Percentiles rank a stretch among this genome's conserved stretches.
Evolutionary conservation across 2,329 filamentous ascomycete species (phyloP).

Genomic region (Zymoseptoria ardabiliae): DNA sequence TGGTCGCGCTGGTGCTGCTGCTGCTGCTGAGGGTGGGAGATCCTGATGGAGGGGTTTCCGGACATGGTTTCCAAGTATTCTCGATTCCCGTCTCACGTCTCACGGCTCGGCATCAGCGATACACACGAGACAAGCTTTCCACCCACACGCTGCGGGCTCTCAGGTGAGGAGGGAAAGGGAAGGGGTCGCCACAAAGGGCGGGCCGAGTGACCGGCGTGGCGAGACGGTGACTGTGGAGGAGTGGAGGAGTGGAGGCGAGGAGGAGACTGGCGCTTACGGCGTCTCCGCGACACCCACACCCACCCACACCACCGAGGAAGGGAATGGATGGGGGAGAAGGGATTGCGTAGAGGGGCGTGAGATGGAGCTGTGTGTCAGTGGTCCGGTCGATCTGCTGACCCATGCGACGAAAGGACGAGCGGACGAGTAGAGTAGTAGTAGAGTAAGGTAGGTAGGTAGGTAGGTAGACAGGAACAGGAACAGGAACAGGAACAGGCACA

Average conservation of each 20-base stretch:
- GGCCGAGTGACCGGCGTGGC: too few relatives aligned
- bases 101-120: slow-evolving; percentile 2
- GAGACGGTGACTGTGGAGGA: too few relatives aligned
- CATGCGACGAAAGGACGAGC: not conserved
- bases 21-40: slow-evolving; percentile 32
- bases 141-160: not conserved
- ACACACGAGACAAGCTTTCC: slow-evolving; percentile 4
- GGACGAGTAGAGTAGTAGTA: not conserved
- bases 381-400: not conserved
- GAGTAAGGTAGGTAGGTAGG: too few relatives aligned
- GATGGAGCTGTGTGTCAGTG: not conserved
- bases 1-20: slow-evolving; percentile 35
- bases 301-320: too few relatives aligned
- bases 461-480: not conserved
- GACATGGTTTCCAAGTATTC: slow-evolving; percentile 10
- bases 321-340: not conserved
- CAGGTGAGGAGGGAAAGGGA: not conserved
- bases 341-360: not conserved
- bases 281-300: not conserved
- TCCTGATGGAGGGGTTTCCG: slow-evolving; percentile 29
- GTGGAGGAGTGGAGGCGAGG: not conserved
- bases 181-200: too few relatives aligned
- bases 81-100: slow-evolving; percentile 7
- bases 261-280: slow-evolving; percentile 5
- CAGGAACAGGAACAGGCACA: not conserved